Conservation (phyloP, 140 eudicot genomes). For the Stevia rebaudiana region DNA sequence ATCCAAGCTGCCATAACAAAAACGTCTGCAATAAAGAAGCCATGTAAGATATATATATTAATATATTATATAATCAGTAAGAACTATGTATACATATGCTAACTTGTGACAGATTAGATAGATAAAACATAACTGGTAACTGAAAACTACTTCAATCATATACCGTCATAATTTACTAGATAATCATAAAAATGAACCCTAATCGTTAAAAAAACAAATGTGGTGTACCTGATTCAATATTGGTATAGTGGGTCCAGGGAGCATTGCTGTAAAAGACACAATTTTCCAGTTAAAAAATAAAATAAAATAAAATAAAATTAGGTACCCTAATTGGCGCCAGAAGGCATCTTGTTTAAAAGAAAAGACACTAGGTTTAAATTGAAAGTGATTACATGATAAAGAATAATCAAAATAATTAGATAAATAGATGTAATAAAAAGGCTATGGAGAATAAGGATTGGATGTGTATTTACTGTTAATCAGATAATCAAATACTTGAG, state of each 20-base stretch:
- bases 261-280: slow-evolving; percentile 67
- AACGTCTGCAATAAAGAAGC: slow-evolving; percentile 54
- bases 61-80: background rate
- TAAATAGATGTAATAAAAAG: background rate
- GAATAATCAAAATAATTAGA: background rate
- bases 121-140: no score
- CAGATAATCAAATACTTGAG: background rate
- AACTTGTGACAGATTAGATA: no score
- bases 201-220: no score
- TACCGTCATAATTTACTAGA: background rate
- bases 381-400: background rate
- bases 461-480: background rate
- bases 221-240: slow-evolving; percentile 68
- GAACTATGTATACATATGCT: background rate
- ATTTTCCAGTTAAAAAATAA: slow-evolving; percentile 19
- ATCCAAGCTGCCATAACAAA: slow-evolving; percentile 84
- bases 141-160: background rate
- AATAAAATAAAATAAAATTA: no score
- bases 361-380: background rate
- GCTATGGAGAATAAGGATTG: background rate
- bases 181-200: background rate
- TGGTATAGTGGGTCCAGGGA: slow-evolving; percentile 98
- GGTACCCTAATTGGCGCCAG: background rate
- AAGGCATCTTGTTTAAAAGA: background rate
- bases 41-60: background rate